phyloP scores from a whole-genome alignment of 179 eudicot species.

The Actinidia chinensis region DNA sequence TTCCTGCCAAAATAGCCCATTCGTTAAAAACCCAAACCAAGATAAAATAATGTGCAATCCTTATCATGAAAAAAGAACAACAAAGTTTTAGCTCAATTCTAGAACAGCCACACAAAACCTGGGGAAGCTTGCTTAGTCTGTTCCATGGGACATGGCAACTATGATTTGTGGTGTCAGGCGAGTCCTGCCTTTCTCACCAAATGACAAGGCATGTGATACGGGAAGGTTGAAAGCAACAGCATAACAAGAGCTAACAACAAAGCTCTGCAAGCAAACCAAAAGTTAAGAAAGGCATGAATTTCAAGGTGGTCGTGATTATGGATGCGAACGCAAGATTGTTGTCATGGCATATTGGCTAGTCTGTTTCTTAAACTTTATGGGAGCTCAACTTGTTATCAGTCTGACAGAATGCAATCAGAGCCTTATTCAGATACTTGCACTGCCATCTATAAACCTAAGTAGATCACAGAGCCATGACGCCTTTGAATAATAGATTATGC shows the following conservation, averaged over 20 bases:
- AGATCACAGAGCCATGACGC: background rate
- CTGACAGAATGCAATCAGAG: background rate
- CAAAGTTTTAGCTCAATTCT: background rate
- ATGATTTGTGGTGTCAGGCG: background rate
- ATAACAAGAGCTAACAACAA: background rate
- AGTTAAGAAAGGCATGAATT: background rate
- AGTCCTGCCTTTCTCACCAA: background rate
- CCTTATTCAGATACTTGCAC: background rate
- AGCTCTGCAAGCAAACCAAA: background rate
- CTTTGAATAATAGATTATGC: too few species aligned
- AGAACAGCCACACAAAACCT: background rate
- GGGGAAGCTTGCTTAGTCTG: background rate
- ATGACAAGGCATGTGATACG: background rate
- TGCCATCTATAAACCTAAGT: background rate
- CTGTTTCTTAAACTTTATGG: background rate
- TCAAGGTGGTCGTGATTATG: background rate
- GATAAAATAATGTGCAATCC: background rate
- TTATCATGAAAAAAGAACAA: background rate
- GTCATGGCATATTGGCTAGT: background rate
- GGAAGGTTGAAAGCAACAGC: background rate
- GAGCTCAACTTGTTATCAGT: background rate
- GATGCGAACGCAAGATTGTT: background rate
- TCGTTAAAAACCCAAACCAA: background rate
- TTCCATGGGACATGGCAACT: slow-evolving; percentile 1
- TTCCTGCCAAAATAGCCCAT: background rate